A percentile compares a stretch with the other conserved stretches of the same genome.
Conservation (phyloP, 306 rosid genomes). For the Hippophae gyantsensis region DNA sequence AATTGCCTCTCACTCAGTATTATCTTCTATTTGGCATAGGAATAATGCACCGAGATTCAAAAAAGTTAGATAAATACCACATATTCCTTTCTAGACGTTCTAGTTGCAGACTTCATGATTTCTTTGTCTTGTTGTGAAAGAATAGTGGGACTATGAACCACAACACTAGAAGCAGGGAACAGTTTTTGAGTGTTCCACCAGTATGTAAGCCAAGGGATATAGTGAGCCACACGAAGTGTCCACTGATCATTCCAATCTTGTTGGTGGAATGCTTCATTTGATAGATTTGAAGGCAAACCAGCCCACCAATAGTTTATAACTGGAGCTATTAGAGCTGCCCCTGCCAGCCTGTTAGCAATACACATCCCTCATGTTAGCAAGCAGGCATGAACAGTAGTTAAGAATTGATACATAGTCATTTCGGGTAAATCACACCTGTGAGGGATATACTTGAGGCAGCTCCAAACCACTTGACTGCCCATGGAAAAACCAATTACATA, state of each 20-base stretch:
- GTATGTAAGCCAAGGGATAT: slow-evolving; percentile 20
- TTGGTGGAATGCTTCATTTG: slow-evolving; percentile 2
- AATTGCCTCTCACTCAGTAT: too few relatives aligned
- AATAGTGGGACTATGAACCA: slow-evolving; percentile 12
- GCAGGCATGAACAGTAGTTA: not conserved
- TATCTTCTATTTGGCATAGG: too few relatives aligned
- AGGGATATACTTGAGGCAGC: slow-evolving; percentile 21
- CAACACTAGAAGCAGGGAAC: slow-evolving; percentile 24
- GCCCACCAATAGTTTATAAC: slow-evolving; percentile 37
- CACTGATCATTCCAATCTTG: slow-evolving; percentile 24
- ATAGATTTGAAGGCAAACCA: slow-evolving; percentile 19
- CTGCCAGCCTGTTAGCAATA: slow-evolving; percentile 20
- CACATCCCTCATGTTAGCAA: not conserved
- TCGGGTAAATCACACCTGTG: slow-evolving; percentile 6
- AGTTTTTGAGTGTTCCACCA: slow-evolving; percentile 37
- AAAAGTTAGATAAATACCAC: slow-evolving; percentile 19
- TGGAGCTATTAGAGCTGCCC: slow-evolving; percentile 20
- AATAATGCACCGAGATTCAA: not conserved
- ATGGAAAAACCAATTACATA: slow-evolving; percentile 25
- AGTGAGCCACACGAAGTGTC: slow-evolving; percentile 26
- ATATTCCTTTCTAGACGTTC: slow-evolving; percentile 4
- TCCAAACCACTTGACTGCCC: slow-evolving; percentile 22
- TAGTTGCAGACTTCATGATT: not conserved
- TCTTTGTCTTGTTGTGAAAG: slow-evolving; percentile 38
- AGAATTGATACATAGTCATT: too few relatives aligned